Evolutionary conservation across 305 asterid species (phyloP).

Genomic region (Caryopteris hybrid): DNA sequence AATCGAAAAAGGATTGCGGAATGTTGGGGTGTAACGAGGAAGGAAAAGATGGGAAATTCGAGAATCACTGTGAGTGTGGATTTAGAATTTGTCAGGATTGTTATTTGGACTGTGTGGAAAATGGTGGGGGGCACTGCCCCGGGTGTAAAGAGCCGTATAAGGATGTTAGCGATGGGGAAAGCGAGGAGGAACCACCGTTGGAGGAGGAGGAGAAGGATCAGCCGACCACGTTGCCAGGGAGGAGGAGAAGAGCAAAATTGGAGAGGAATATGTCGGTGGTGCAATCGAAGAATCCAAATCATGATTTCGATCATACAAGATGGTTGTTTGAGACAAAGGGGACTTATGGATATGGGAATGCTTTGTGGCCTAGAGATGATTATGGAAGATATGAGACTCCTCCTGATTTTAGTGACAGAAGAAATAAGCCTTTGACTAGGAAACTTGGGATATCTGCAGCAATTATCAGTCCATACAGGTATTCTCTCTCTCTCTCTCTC

Average conservation of each 20-base stretch:
- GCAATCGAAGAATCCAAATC: constrained; percentile 84
- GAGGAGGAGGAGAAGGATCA: constrained; percentile 31
- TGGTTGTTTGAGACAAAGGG: constrained; percentile 96
- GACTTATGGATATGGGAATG: constrained; percentile 90
- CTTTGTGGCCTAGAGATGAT: constrained; percentile 83
- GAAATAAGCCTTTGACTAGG: constrained; percentile 79
- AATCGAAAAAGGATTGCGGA: constrained; percentile 53
- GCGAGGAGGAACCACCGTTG: constrained; percentile 40
- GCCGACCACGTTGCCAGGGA: constrained; percentile 59
- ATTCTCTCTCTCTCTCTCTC: not conserved
- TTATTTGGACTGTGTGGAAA: constrained; percentile 53
- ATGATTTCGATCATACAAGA: constrained; percentile 76
- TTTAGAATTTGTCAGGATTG: constrained; percentile 69
- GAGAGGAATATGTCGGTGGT: constrained; percentile 81
- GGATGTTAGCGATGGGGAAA: constrained; percentile 43
- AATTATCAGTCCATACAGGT: constrained; percentile 90
- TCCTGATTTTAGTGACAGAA: constrained; percentile 71
- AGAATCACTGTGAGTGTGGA: constrained; percentile 72
- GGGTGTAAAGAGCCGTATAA: constrained; percentile 77
- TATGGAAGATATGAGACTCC: constrained; percentile 54
- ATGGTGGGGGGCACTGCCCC: constrained; percentile 58
- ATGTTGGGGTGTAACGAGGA: constrained; percentile 86
- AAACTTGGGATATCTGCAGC: constrained; percentile 82
- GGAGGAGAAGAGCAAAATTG: constrained; percentile 48
- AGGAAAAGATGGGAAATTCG: constrained; percentile 33